A percentile compares a stretch with the other conserved stretches of the same genome.
phyloP scores from a whole-genome alignment of 2,329 filamentous ascomycete genomes.

The Neopestalotiopsis sp. region DNA sequence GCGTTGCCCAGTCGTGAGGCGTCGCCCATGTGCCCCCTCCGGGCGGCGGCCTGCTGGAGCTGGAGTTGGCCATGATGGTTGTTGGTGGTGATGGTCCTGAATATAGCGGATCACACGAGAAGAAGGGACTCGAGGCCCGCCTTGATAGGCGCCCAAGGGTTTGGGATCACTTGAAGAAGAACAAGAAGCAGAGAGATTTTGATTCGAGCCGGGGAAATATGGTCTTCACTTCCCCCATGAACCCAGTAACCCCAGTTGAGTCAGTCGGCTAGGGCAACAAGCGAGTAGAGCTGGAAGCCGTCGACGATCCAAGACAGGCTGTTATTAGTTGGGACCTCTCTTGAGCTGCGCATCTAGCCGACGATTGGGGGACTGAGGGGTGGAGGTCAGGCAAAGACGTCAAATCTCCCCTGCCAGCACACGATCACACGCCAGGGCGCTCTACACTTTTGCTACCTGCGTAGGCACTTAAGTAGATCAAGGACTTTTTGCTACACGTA shows the following conservation, averaged over 20 bases:
- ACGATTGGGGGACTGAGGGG: not conserved
- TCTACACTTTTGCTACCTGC: not conserved
- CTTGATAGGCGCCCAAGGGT: not conserved
- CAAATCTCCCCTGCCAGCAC: constrained; percentile 13
- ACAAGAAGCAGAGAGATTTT: not conserved
- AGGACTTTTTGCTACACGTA: not conserved
- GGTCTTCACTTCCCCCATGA: not conserved
- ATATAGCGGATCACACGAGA: not conserved
- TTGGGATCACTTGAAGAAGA: constrained; percentile 3
- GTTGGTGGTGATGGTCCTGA: not conserved
- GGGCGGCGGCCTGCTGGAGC: not conserved
- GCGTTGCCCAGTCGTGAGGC: constrained; percentile 16
- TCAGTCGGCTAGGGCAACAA: not conserved
- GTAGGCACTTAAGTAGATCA: not conserved
- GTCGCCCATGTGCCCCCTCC: constrained; percentile 17
- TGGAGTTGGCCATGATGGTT: constrained; percentile 15
- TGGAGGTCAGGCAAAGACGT: constrained; percentile 7
- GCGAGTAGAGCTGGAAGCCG: not conserved
- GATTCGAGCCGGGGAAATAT: constrained; percentile 1
- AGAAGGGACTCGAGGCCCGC: constrained; percentile 11
- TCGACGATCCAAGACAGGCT: not conserved
- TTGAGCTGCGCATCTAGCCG: constrained; percentile 11
- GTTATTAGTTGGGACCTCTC: not conserved
- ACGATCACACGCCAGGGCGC: constrained; percentile 1
- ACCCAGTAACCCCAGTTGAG: not conserved